These are phyloP conservation scores for Stachybotrys elegans DNA, from an alignment of 2,329 filamentous ascomycete genomes.

Conservation along the genomic window DNA sequence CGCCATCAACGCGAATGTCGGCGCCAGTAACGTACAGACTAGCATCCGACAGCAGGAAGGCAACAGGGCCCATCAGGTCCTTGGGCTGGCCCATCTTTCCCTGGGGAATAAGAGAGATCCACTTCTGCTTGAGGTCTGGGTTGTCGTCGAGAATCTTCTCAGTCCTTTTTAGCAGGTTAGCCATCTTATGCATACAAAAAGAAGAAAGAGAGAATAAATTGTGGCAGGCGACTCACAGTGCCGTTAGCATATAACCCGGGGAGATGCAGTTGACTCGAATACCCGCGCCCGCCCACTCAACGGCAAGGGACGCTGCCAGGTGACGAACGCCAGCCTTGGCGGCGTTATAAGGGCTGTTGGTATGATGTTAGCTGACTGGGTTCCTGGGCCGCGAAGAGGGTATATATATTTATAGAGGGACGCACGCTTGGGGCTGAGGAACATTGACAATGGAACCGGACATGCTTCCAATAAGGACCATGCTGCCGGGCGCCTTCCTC, in stretches of 20 bases:
- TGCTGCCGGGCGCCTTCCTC: slow-evolving; percentile 71
- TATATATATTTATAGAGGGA: no score
- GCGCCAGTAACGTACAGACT: slow-evolving; percentile 67
- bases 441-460: slow-evolving; percentile 91
- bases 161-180: slow-evolving; percentile 49
- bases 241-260: slow-evolving; percentile 94
- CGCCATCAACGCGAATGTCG: slow-evolving; percentile 78
- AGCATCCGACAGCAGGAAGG: slow-evolving; percentile 79
- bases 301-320: slow-evolving; percentile 78
- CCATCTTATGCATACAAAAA: background rate
- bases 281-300: slow-evolving; percentile 84
- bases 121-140: slow-evolving; percentile 81
- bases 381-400: no score
- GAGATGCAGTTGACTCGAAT: slow-evolving; percentile 95
- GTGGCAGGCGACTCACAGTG: slow-evolving; percentile 57
- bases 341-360: slow-evolving; percentile 79
- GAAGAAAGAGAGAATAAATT: background rate
- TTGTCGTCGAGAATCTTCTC: slow-evolving; percentile 93
- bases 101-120: slow-evolving; percentile 87
- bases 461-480: slow-evolving; percentile 96
- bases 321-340: slow-evolving; percentile 91
- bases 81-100: slow-evolving; percentile 91
- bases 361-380: no score
- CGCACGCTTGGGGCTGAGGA: slow-evolving; percentile 79
- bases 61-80: slow-evolving; percentile 89